Conservation (phyloP, 495 filamentous ascomycete species). For the Lophiostoma macrostomum region DNA sequence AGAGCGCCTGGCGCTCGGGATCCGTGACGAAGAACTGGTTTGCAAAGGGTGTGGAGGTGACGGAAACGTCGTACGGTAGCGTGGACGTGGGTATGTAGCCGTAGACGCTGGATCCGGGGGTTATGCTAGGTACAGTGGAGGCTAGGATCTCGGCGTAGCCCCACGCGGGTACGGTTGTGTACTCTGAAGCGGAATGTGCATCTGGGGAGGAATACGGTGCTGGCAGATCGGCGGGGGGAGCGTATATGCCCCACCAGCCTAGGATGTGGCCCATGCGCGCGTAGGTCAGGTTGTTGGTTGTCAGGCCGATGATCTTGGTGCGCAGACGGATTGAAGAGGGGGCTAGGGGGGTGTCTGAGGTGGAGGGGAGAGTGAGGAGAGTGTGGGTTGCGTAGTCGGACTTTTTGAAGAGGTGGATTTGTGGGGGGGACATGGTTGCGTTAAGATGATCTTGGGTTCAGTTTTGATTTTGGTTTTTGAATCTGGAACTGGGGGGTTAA, state of each 20-base stretch:
- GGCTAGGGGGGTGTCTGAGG: constrained; percentile 14
- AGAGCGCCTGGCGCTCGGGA: constrained; percentile 44
- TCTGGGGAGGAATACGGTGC: constrained; percentile 52
- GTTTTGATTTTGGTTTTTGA: not conserved
- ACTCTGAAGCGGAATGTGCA: too few relatives aligned
- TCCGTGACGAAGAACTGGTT: constrained; percentile 47
- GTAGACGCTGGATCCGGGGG: constrained; percentile 34
- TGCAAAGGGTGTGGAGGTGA: constrained; percentile 19
- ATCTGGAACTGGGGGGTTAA: not conserved
- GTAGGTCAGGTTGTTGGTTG: constrained; percentile 57
- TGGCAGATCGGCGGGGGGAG: constrained; percentile 44
- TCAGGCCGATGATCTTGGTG: constrained; percentile 47
- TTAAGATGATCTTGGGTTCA: too few relatives aligned
- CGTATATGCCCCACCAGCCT: constrained; percentile 51
- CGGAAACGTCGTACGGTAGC: constrained; percentile 34
- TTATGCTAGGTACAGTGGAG: constrained; percentile 41
- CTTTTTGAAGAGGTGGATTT: constrained; percentile 24
- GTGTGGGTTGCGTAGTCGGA: constrained; percentile 21
- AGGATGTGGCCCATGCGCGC: constrained; percentile 48
- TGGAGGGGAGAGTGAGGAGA: constrained; percentile 16
- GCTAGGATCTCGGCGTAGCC: constrained; percentile 53
- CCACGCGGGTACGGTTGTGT: constrained; percentile 58
- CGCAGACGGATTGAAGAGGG: constrained; percentile 44
- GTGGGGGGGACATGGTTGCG: constrained; percentile 12
- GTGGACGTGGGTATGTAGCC: constrained; percentile 44